A percentile compares a stretch with the other conserved stretches of the same genome.
Conservation (phyloP, 2,329 filamentous ascomycete genomes). For the Cercospora nicotianae region DNA sequence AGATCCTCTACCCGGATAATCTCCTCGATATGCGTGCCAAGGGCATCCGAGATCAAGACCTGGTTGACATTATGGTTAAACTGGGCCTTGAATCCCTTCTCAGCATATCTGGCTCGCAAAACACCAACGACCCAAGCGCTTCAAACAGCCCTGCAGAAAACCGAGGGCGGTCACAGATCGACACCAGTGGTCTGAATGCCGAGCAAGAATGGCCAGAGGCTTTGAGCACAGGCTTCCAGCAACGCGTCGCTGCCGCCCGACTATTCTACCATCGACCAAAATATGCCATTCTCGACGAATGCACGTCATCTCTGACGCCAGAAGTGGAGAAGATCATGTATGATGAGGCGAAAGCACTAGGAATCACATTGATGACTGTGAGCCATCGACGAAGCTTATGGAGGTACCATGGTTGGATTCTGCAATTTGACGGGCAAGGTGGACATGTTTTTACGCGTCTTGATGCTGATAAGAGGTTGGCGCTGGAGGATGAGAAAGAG, state of each 20-base stretch:
- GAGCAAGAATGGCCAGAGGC: constrained; percentile 97
- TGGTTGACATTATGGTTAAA: constrained; percentile 71
- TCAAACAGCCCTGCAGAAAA: constrained; percentile 20
- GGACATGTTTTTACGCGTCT: constrained; percentile 85
- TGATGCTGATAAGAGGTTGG: constrained; percentile 81
- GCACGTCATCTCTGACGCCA: constrained; percentile 90
- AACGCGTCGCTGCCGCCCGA: constrained; percentile 93
- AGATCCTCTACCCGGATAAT: constrained; percentile 94
- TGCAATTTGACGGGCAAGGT: constrained; percentile 96
- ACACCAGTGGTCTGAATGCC: constrained; percentile 71
- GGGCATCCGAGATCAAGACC: constrained; percentile 76
- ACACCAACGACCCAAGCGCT: constrained; percentile 12
- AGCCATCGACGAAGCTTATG: constrained; percentile 87
- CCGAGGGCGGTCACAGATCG: constrained; percentile 14
- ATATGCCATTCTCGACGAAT: constrained; percentile 96
- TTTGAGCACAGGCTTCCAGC: constrained; percentile 86
- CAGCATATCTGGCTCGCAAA: constrained; percentile 60
- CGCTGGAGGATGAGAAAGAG: constrained; percentile 93
- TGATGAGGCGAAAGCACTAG: constrained; percentile 85
- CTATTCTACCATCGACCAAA: constrained; percentile 90
- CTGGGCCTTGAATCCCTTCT: constrained; percentile 84
- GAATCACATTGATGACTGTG: constrained; percentile 96
- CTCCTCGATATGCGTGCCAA: constrained; percentile 83
- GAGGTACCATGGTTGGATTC: constrained; percentile 92
- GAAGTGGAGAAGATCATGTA: constrained; percentile 97